Percentiles rank a stretch among this genome's conserved stretches.
phyloP scores from a whole-genome alignment of 768 basidiomycete genomes.

The Strobilomyces echinocephalus region DNA sequence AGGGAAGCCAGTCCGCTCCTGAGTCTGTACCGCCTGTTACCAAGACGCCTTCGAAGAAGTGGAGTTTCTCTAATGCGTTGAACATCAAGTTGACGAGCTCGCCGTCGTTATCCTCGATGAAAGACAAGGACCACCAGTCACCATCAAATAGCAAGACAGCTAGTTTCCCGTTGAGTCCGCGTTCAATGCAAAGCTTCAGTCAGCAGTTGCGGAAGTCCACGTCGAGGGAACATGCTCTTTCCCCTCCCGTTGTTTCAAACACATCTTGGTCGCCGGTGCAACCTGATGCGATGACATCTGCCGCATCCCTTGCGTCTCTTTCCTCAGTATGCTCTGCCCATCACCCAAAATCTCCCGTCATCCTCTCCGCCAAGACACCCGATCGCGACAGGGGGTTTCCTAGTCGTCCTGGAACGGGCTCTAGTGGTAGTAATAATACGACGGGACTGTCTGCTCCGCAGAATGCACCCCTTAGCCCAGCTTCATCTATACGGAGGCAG shows the following conservation, averaged over 20 bases:
- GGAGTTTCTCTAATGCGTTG: conserved; percentile 87
- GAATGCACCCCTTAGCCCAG: conserved; percentile 65
- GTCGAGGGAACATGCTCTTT: conserved; percentile 59
- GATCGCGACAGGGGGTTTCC: conserved; percentile 47
- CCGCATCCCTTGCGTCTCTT: conserved; percentile 68
- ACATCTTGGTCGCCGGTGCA: conserved; percentile 65
- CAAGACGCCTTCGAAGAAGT: conserved; percentile 92
- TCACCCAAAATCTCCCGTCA: conserved; percentile 41
- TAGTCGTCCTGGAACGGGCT: conserved; percentile 72
- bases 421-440: conserved; percentile 68
- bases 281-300: conserved; percentile 72
- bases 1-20: conserved; percentile 35
- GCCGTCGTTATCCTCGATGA: conserved; percentile 54
- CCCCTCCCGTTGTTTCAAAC: conserved; percentile 39
- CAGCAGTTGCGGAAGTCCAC: conserved; percentile 65
- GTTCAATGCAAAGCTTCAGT: conserved; percentile 55
- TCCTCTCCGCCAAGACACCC: conserved; percentile 53
- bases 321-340: conserved; percentile 69
- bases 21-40: conserved; percentile 45
- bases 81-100: conserved; percentile 70
- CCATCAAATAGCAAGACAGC: conserved; percentile 41
- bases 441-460: conserved; percentile 51
- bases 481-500: conserved; percentile 61
- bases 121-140: conserved; percentile 36
- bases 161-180: conserved; percentile 60